Conservation (phyloP, 352 stramenopile genomes). For the Thalassiosira livingstoniorum region DNA sequence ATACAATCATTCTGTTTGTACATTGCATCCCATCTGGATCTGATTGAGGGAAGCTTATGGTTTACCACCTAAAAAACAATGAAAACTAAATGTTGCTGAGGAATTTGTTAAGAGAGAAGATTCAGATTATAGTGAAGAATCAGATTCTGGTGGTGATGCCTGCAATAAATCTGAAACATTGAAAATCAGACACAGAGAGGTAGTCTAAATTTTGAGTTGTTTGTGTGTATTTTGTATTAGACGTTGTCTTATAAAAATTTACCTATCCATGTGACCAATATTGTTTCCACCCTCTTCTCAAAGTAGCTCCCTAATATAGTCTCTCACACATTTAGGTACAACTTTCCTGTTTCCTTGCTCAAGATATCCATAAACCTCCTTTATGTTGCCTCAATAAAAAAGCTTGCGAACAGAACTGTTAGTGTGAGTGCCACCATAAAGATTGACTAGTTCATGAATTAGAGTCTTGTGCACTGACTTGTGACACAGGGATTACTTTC, state of each 20-base stretch:
- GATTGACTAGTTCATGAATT: too few species aligned
- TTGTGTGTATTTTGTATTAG: not conserved
- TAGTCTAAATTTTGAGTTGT: not conserved
- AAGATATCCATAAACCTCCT: not conserved
- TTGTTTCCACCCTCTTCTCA: slow-evolving; percentile 14
- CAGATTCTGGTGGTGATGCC: not conserved
- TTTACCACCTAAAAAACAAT: not conserved
- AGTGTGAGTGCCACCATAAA: too few species aligned
- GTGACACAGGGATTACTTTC: too few species aligned
- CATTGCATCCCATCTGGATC: not conserved
- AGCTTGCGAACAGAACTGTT: too few species aligned
- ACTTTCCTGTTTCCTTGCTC: slow-evolving; percentile 10
- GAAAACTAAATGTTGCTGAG: not conserved
- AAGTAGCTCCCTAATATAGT: slow-evolving; percentile 14
- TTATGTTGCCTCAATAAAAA: too few species aligned
- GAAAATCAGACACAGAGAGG: not conserved
- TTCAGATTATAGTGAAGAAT: not conserved
- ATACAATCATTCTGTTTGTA: not conserved
- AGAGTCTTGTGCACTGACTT: too few species aligned
- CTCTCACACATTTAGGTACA: slow-evolving; percentile 10
- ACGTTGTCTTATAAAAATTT: too few species aligned
- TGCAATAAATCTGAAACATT: not conserved
- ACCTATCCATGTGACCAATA: slow-evolving; percentile 24
- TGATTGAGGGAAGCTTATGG: not conserved
- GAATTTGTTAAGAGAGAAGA: too few species aligned